A percentile compares a stretch with the other conserved stretches of the same genome.
Conservation (phyloP, 1,284 basidiomycete genomes). For the Coniferiporia sulphurascens region DNA sequence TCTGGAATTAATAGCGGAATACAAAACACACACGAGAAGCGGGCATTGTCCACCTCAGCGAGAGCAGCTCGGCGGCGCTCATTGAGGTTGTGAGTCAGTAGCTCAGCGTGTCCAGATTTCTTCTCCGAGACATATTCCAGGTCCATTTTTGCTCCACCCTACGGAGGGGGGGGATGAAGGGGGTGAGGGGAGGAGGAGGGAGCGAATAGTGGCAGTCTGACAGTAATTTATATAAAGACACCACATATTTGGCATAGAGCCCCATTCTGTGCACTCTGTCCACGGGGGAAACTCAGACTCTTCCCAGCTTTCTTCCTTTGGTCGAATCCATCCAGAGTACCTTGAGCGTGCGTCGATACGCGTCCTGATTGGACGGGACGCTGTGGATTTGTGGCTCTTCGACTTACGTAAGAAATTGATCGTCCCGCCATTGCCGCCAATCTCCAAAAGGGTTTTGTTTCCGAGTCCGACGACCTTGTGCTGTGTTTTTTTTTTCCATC, state of each 20-base stretch:
- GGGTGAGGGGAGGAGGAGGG: neutral
- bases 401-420: neutral
- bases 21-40: slow-evolving; percentile 35
- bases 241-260: neutral
- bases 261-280: too few relatives aligned
- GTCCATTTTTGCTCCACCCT: neutral
- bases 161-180: too few relatives aligned
- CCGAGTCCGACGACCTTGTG: too few relatives aligned
- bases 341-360: slow-evolving; percentile 5
- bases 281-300: too few relatives aligned
- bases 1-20: neutral
- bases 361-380: neutral
- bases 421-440: neutral
- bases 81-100: neutral
- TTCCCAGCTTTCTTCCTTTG: neutral
- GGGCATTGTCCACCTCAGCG: slow-evolving; percentile 52
- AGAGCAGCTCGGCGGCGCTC: slow-evolving; percentile 36
- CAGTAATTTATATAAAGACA: neutral
- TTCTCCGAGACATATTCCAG: neutral
- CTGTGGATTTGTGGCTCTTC: neutral
- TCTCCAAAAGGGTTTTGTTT: neutral
- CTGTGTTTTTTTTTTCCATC: neutral
- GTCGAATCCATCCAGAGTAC: neutral
- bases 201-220: neutral
- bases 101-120: neutral